phyloP scores from a whole-genome alignment of 2,329 filamentous ascomycete species.

The Sarocladiaceae sp. region DNA sequence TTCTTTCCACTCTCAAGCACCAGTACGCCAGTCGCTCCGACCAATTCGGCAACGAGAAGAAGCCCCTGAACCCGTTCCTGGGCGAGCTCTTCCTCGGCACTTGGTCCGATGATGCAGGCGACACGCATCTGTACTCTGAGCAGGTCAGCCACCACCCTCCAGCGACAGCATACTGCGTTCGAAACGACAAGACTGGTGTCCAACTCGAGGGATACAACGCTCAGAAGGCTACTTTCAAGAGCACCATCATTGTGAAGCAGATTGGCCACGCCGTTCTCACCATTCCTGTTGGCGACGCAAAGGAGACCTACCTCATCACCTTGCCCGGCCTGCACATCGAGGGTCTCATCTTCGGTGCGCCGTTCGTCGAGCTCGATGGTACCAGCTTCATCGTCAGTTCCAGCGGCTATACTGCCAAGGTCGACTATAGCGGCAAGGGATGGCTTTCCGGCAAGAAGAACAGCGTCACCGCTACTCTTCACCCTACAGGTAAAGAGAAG shows the following conservation, averaged over 20 bases:
- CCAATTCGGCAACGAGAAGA: constrained; percentile 86
- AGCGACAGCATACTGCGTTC: constrained; percentile 89
- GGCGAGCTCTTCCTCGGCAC: constrained; percentile 90
- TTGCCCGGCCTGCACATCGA: constrained; percentile 91
- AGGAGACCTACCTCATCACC: constrained; percentile 82
- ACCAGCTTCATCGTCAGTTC: constrained; percentile 82
- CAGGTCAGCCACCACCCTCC: constrained; percentile 95
- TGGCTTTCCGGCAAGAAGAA: constrained; percentile 98
- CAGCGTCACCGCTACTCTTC: constrained; percentile 72
- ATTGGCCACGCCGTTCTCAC: constrained; percentile 84
- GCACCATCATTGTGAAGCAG: constrained; percentile 93
- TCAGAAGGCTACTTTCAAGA: constrained; percentile 91
- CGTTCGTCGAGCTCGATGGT: constrained; percentile 88
- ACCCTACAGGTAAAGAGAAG: constrained; percentile 66
- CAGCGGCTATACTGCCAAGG: constrained; percentile 80
- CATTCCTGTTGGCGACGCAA: constrained; percentile 46
- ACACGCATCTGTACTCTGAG: constrained; percentile 84
- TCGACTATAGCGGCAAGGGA: constrained; percentile 90
- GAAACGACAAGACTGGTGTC: constrained; percentile 79
- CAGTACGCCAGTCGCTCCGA: constrained; percentile 75
- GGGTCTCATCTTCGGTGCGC: constrained; percentile 78
- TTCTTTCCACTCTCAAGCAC: constrained; percentile 87
- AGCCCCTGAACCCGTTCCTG: constrained; percentile 93
- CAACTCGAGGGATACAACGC: constrained; percentile 85
- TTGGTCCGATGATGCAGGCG: constrained; percentile 80